Evolutionary conservation across 352 stramenopile genomes (phyloP).

Genomic region (Phytophthora hybrid): DNA sequence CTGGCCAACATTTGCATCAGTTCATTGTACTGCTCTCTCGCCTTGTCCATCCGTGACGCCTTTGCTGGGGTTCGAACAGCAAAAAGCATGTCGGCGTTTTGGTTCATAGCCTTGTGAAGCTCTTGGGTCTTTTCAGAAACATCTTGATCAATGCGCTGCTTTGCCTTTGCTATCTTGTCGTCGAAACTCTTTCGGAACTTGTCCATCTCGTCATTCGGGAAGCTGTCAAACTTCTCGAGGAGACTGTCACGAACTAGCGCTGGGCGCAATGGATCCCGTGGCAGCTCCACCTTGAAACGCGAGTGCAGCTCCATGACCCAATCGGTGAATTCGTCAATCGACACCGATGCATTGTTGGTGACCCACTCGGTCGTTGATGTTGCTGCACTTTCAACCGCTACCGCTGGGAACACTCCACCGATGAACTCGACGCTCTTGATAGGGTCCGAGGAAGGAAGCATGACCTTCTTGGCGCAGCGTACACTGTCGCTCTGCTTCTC

Average conservation of each 20-base stretch:
- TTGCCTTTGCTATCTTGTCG: background rate
- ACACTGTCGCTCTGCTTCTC: slow-evolving; percentile 53
- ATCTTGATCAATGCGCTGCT: slow-evolving; percentile 1
- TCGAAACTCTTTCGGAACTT: background rate
- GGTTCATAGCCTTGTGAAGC: background rate
- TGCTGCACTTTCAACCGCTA: slow-evolving; percentile 24
- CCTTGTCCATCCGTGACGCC: slow-evolving; percentile 7
- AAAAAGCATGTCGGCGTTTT: slow-evolving; percentile 22
- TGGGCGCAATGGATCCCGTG: background rate
- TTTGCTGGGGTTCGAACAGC: slow-evolving; percentile 9
- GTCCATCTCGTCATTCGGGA: slow-evolving; percentile 8
- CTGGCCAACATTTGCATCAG: slow-evolving; percentile 8
- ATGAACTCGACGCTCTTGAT: slow-evolving; percentile 20
- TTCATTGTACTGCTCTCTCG: background rate
- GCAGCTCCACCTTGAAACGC: slow-evolving; percentile 5
- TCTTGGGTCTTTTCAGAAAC: background rate
- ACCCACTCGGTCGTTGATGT: slow-evolving; percentile 23
- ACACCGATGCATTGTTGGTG: background rate
- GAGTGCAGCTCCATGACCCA: slow-evolving; percentile 25
- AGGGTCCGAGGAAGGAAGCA: slow-evolving; percentile 6
- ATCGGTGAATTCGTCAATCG: slow-evolving; percentile 7
- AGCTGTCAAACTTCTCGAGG: slow-evolving; percentile 18
- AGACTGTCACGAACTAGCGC: slow-evolving; percentile 1
- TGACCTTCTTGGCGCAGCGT: background rate
- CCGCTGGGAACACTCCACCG: slow-evolving; percentile 17